Evolutionary conservation across 169 alveolate species (phyloP), one percentile per base, ranked within the genome.

Genomic region (Theileria luwenshuni): DNA sequence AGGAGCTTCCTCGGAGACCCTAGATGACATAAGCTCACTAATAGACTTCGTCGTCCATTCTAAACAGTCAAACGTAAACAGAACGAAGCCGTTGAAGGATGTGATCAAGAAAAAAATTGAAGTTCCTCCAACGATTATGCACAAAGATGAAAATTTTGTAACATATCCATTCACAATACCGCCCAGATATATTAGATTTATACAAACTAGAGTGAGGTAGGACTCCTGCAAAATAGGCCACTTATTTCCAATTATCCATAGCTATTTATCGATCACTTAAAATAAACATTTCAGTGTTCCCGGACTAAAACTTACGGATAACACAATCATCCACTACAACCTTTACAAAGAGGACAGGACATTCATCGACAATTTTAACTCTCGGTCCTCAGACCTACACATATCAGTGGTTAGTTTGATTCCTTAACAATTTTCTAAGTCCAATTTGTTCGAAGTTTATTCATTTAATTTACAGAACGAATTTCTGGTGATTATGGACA

Each of bases 121-220:
- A 38, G 89, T 81, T 6, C 89, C 89, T 0, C 68, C 89, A 17
- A 73, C 89, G 0, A 70, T 74, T 23, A 19, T 73, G 73, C 81
- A 74, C 58, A 73, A 68, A 69, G 89, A 71, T 41, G 85, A 65
- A 25, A 73, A 69, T 12, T 45, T 75, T 47, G 83, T 43, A 60
- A 35, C 58, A 17, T 67, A 48, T 38, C 83, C 71, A 17, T 85
- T 89, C 47, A 75, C 58, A 43, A 79, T 86, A 38, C 95, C 95
- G 32, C 68, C 85, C 1, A 90, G 85, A 54, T 92, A 92, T 69
- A 92, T 92, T 54, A 83, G 94, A 47, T 92, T 83, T 69, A 91
- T 90, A 54, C 92, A 88, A 61, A 83, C 90, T 59, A 84, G 92
- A 90, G 86, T 54, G 84, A 87, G 71, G 94, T 90, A 17, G 70